Conservation (phyloP, 1,139 yeast species). For the Scheffersomyces stambukii region DNA sequence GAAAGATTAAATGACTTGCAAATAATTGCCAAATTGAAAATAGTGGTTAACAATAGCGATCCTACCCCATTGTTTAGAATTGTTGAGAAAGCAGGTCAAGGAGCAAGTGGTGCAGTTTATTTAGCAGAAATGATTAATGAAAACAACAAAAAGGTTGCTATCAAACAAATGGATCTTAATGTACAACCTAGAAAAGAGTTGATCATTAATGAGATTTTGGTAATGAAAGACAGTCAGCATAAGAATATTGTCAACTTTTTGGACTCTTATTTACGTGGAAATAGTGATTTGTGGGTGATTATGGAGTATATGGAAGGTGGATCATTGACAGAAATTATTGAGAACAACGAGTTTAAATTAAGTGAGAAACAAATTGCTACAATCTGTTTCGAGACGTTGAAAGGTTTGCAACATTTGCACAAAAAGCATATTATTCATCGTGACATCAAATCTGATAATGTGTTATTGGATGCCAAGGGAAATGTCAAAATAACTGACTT, state of each 20-base stretch:
- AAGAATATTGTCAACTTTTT: conserved; percentile 45
- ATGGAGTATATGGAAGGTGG: conserved; percentile 94
- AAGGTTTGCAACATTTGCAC: conserved; percentile 89
- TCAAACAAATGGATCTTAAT: conserved; percentile 91
- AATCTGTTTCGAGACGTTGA: conserved; percentile 85
- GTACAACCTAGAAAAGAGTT: conserved; percentile 93
- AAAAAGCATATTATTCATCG: conserved; percentile 90
- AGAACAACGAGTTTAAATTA: conserved; percentile 62
- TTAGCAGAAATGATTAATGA: conserved; percentile 64
- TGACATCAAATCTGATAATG: conserved; percentile 94
- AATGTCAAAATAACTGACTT: conserved; percentile 95
- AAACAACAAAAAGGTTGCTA: conserved; percentile 58
- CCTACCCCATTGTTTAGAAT: conserved; percentile 84
- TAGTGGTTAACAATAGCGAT: conserved; percentile 78
- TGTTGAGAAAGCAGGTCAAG: conserved; percentile 97
- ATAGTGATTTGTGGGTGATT: conserved; percentile 72
- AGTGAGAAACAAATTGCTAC: conserved; percentile 81
- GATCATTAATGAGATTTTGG: conserved; percentile 56
- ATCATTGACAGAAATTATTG: conserved; percentile 83
- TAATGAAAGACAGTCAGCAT: conserved; percentile 48
- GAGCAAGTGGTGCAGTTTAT: conserved; percentile 95
- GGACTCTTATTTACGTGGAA: conserved; percentile 41
- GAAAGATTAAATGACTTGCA: conserved; percentile 83
- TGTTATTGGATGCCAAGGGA: conserved; percentile 78
- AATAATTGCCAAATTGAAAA: conserved; percentile 74